Percentiles rank a stretch among this genome's conserved stretches.
phyloP scores from a whole-genome alignment of 768 basidiomycete species.

The Russula foetens region DNA sequence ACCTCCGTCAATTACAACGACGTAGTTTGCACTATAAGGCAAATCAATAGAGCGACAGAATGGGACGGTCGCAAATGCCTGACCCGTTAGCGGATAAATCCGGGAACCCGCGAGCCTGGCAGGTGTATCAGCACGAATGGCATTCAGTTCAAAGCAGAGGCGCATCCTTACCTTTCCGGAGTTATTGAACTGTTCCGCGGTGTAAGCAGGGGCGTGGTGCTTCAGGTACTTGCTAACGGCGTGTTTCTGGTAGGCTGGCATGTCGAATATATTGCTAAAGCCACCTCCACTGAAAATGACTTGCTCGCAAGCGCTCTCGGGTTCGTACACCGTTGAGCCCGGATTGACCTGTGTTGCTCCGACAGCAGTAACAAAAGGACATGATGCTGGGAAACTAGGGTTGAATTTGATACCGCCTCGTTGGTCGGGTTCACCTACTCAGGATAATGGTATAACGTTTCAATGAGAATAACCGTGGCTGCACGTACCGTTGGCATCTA shows the following conservation, averaged over 20 bases:
- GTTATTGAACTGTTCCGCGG: constrained; percentile 28
- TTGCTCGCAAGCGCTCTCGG: constrained; percentile 32
- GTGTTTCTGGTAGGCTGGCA: constrained; percentile 29
- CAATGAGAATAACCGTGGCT: not conserved
- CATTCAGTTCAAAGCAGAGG: not conserved
- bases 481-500: constrained; percentile 25
- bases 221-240: constrained; percentile 27
- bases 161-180: constrained; percentile 23
- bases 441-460: not conserved
- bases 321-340: constrained; percentile 27
- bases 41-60: not conserved
- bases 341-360: constrained; percentile 33
- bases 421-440: not conserved
- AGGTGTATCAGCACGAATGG: not conserved
- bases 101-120: constrained; percentile 27
- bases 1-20: constrained; percentile 22
- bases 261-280: constrained; percentile 34
- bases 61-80: not conserved
- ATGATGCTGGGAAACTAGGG: constrained; percentile 36
- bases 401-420: constrained; percentile 30
- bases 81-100: constrained; percentile 31
- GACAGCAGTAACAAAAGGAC: constrained; percentile 34
- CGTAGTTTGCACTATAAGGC: not conserved
- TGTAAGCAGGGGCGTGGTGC: constrained; percentile 29
- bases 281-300: constrained; percentile 35